Evolutionary conservation across 1,284 basidiomycete species (phyloP), one percentile per base, ranked within the genome.

Genomic region (Ganoderma multipileum): DNA sequence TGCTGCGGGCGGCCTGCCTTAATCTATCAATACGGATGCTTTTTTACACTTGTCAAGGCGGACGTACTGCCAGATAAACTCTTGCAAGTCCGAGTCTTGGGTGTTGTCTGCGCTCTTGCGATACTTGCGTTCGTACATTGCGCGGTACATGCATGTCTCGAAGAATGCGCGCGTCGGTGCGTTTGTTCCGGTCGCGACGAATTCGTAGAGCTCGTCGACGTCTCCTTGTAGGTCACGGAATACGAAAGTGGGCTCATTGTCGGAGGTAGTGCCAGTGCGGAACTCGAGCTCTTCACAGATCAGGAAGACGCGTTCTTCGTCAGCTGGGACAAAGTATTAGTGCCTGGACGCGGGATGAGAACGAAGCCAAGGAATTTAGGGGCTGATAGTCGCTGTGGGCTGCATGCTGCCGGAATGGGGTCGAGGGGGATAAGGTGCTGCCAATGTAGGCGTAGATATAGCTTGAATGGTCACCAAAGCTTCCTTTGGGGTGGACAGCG

Each of bases 41-140:
- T 3, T 3, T 11, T 7, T 26, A 30, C 2, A 50, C 8, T 26
- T 54, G 61, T 50, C n/a, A 16, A 60, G 20, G 41, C n/a, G 36
- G 14, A 86, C 91, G 78, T 72, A 94, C 93, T 86, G 85, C 87
- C 89, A 94, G 39, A 94, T 87, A 74, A 96, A 92, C 72, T 93
- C 88, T 61, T 92, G 87, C 36, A 96, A 82, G 63, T 94, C 91
- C 3, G 84, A 79, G 73, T 95, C 93, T 23, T 81, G 80, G 9
- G 91, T 87, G 65, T 84, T 85, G 71, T 96, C 93, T 23, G 94
- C 93, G 70, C 87, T 89, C 63, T 76, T 84, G 75, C 85, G 90
- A 83, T 91, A 92, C 83, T 96, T 97, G 82, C 95, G 88, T 79
- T 98, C 97, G 80, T 92, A 98, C 86, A 97, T 95, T 68, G 97